phyloP scores from a whole-genome alignment of 2,329 filamentous ascomycete genomes.

The Paracoccidioides brasiliensis region DNA sequence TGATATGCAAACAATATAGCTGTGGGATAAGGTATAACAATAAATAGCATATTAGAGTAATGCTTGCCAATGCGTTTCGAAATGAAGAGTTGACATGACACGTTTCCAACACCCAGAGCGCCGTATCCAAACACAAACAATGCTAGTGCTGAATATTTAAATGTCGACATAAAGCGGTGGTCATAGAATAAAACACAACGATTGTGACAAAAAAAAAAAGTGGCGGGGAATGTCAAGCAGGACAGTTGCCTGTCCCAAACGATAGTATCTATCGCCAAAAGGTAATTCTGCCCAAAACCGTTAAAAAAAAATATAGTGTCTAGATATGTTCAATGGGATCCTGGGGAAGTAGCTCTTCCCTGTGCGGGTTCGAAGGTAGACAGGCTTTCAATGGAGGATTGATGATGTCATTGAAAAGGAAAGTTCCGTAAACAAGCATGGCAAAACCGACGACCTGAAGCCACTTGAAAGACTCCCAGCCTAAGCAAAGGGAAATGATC shows the following conservation, averaged over 20 bases:
- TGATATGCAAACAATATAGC: background rate
- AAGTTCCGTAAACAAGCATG: conserved; percentile 88
- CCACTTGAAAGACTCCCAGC: conserved; percentile 98
- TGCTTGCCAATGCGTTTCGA: background rate
- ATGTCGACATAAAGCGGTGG: background rate
- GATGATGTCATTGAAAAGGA: conserved; percentile 92
- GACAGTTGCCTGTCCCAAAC: background rate
- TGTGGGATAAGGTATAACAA: background rate
- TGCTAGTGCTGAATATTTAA: background rate
- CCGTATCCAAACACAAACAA: background rate
- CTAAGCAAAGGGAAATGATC: conserved; percentile 82
- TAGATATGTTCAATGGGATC: conserved; percentile 65
- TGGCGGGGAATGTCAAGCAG: background rate
- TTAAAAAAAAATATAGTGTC: background rate
- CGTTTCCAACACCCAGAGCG: background rate
- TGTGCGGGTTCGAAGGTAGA: conserved; percentile 35
- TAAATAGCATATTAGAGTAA: background rate
- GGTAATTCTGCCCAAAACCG: background rate
- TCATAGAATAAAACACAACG: background rate
- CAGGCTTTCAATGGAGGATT: conserved; percentile 61
- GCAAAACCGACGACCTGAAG: conserved; percentile 82
- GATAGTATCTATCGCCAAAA: background rate
- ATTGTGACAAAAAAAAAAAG: background rate
- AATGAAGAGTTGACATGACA: background rate
- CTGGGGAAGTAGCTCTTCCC: conserved; percentile 54